Evolutionary conservation across 2,329 filamentous ascomycete species (phyloP).

Genomic region (Cadophora sp.): DNA sequence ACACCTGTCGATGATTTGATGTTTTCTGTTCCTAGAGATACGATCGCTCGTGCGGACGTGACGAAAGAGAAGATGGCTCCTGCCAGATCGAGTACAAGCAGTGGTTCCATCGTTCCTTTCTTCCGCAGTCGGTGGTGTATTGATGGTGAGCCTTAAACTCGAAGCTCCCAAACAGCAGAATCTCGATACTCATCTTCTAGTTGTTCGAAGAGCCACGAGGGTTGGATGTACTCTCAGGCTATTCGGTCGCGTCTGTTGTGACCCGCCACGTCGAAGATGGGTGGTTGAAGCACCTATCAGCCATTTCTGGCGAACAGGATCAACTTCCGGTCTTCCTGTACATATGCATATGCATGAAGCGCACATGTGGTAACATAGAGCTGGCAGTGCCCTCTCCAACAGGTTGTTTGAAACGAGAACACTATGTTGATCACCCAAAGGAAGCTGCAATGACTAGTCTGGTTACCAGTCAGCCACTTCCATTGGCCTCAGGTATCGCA

Average conservation of each 20-base stretch:
- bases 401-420: not conserved
- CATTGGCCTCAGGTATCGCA: slow-evolving; percentile 7
- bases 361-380: not conserved
- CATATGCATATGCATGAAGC: not conserved
- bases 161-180: not conserved
- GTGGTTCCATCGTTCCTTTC: not conserved
- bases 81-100: not conserved
- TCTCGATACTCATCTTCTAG: not conserved
- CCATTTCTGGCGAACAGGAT: not conserved
- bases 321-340: not conserved
- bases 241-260: not conserved
- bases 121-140: not conserved
- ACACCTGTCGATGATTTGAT: not conserved
- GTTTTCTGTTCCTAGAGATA: not conserved
- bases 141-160: not conserved
- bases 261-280: not conserved
- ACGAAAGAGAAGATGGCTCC: not conserved
- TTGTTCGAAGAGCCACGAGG: not conserved
- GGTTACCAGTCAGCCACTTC: not conserved
- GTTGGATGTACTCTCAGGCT: not conserved
- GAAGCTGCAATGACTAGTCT: not conserved
- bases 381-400: not conserved
- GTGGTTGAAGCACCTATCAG: not conserved
- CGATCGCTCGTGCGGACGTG: not conserved
- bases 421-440: not conserved